phyloP scores from a whole-genome alignment of 116 monocot species.

The Phalaenopsis hybrid region DNA sequence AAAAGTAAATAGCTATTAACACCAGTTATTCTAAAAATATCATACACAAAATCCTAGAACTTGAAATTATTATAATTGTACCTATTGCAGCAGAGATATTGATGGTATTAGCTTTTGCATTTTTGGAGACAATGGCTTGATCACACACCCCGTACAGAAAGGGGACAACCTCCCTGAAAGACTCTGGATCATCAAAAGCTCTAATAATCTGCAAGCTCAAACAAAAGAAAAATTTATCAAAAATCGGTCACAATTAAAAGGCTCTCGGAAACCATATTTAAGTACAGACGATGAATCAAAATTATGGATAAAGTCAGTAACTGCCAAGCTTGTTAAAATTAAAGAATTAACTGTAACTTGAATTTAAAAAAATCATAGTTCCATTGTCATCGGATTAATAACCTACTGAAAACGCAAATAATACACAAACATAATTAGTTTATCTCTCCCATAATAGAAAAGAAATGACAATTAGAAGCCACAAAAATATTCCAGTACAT shows the following conservation, averaged over 20 bases:
- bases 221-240: background rate
- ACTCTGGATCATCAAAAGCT: conserved; percentile 59
- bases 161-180: conserved; percentile 58
- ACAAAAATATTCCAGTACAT: background rate
- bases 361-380: background rate
- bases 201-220: conserved; percentile 57
- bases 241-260: background rate
- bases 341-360: background rate
- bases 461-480: background rate
- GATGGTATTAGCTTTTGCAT: conserved; percentile 11
- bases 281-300: background rate
- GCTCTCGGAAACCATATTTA: background rate
- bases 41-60: background rate
- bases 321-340: too few relatives aligned
- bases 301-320: background rate
- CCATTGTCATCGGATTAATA: background rate
- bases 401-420: background rate
- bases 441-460: background rate
- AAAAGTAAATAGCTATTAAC: background rate
- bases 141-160: conserved; percentile 57
- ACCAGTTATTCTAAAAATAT: background rate
- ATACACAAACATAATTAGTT: background rate
- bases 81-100: conserved; percentile 29
- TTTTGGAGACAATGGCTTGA: conserved; percentile 32
- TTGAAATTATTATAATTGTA: conserved; percentile 6